Percentiles rank a stretch among this genome's conserved stretches.
These are phyloP conservation scores for Selaginella tamariscina DNA, from an alignment of 75 land plant species.

Conservation along the genomic window DNA sequence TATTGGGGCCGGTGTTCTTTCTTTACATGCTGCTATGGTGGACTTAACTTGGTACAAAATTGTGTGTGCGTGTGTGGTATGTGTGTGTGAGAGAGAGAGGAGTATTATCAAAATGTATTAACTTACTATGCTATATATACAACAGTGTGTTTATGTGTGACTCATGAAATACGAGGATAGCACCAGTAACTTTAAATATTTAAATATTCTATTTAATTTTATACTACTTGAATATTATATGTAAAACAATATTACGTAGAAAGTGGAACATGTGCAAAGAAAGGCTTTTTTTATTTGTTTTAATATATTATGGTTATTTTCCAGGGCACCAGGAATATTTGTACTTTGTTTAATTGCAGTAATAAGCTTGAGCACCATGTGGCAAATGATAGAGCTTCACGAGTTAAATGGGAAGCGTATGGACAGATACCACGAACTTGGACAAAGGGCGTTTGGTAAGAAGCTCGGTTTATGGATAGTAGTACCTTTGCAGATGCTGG, in stretches of 20 bases:
- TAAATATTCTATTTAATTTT: too few species aligned
- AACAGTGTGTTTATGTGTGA: too few species aligned
- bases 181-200: too few species aligned
- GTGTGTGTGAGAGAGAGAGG: too few species aligned
- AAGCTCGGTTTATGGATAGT: background rate
- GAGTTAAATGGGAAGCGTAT: background rate
- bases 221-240: too few species aligned
- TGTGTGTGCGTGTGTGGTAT: too few species aligned
- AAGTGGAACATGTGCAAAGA: too few species aligned
- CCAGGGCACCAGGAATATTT: slow-evolving; percentile 6
- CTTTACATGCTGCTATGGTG: slow-evolving; percentile 3
- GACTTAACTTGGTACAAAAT: background rate
- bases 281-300: background rate
- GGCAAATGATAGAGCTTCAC: slow-evolving; percentile 9
- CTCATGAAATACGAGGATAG: too few species aligned
- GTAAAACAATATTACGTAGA: too few species aligned
- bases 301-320: background rate
- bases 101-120: too few species aligned
- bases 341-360: background rate
- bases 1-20: slow-evolving; percentile 5
- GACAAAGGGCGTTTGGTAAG: background rate
- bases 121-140: too few species aligned
- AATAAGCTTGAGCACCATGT: background rate
- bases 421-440: slow-evolving; percentile 8
- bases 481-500: background rate